These are phyloP conservation scores for Fusarium goolgardi DNA, from an alignment of 2,329 filamentous ascomycete genomes.

Conservation along the genomic window DNA sequence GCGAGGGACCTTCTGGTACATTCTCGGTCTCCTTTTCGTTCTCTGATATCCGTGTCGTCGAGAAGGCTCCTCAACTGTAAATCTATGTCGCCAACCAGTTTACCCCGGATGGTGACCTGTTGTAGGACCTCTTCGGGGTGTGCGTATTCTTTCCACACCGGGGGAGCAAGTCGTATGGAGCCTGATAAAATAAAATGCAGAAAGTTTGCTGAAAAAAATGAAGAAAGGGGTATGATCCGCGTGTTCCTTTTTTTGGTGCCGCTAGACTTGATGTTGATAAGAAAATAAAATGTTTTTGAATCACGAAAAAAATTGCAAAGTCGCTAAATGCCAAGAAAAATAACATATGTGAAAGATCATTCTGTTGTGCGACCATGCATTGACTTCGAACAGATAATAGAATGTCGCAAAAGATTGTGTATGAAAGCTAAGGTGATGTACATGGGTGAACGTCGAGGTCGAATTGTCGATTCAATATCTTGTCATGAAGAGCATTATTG, in stretches of 20 bases:
- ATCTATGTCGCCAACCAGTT: slow-evolving; percentile 47
- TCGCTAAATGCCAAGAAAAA: slow-evolving; percentile 60
- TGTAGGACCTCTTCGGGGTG: slow-evolving; percentile 30
- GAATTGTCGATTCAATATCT: slow-evolving; percentile 25
- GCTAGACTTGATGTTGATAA: slow-evolving; percentile 54
- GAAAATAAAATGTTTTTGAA: slow-evolving; percentile 43
- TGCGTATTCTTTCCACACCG: slow-evolving; percentile 29
- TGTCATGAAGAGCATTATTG: slow-evolving; percentile 54
- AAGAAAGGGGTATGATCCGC: slow-evolving; percentile 55
- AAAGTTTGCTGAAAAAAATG: slow-evolving; percentile 41
- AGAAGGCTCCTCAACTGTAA: slow-evolving; percentile 42
- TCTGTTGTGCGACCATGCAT: slow-evolving; percentile 47
- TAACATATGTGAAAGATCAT: slow-evolving; percentile 51
- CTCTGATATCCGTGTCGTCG: slow-evolving; percentile 43
- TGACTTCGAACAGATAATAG: slow-evolving; percentile 50
- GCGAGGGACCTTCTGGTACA: slow-evolving; percentile 48
- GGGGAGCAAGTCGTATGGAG: slow-evolving; percentile 43
- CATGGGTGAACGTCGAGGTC: slow-evolving; percentile 19
- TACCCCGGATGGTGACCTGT: slow-evolving; percentile 42
- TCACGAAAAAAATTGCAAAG: slow-evolving; percentile 49
- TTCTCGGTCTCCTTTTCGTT: slow-evolving; percentile 50
- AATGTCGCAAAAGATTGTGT: slow-evolving; percentile 41
- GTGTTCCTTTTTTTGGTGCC: slow-evolving; percentile 56
- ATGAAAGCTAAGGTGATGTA: slow-evolving; percentile 22
- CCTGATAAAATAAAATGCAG: slow-evolving; percentile 42